Conservation (phyloP, 1,139 yeast genomes). For the Saccharomyces uvarum region DNA sequence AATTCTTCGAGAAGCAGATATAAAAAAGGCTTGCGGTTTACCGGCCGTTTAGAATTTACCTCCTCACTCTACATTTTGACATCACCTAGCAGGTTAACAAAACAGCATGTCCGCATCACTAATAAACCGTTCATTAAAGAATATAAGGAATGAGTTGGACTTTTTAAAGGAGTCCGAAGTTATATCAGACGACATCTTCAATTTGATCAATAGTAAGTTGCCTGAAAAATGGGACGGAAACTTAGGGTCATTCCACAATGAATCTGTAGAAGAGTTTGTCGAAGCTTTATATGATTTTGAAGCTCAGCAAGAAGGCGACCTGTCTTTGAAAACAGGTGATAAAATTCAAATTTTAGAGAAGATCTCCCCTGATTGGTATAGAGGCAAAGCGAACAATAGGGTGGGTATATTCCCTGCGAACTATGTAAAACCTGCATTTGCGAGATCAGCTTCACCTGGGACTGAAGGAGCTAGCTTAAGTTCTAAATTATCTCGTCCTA, state of each 20-base stretch:
- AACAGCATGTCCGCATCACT: background rate
- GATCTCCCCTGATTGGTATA: slow-evolving; percentile 82
- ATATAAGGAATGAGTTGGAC: slow-evolving; percentile 69
- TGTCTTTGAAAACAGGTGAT: slow-evolving; percentile 54
- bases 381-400: slow-evolving; percentile 49
- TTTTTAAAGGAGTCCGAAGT: slow-evolving; percentile 72
- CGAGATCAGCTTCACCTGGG: slow-evolving; percentile 28
- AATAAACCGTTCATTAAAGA: slow-evolving; percentile 66
- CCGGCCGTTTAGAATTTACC: background rate
- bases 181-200: slow-evolving; percentile 50
- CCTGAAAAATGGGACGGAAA: slow-evolving; percentile 49
- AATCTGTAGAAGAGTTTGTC: slow-evolving; percentile 32
- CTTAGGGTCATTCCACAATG: background rate
- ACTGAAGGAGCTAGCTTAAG: slow-evolving; percentile 18
- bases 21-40: slow-evolving; percentile 42
- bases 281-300: slow-evolving; percentile 63
- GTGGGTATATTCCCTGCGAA: slow-evolving; percentile 82
- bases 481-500: slow-evolving; percentile 13
- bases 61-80: background rate
- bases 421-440: slow-evolving; percentile 44
- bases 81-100: background rate
- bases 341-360: slow-evolving; percentile 59
- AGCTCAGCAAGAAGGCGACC: slow-evolving; percentile 61
- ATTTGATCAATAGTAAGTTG: slow-evolving; percentile 44
- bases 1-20: background rate